Evolutionary conservation across 1,139 yeast species (phyloP), one percentile per base, ranked within the genome.

Genomic region (Saccharomyces hybrid): DNA sequence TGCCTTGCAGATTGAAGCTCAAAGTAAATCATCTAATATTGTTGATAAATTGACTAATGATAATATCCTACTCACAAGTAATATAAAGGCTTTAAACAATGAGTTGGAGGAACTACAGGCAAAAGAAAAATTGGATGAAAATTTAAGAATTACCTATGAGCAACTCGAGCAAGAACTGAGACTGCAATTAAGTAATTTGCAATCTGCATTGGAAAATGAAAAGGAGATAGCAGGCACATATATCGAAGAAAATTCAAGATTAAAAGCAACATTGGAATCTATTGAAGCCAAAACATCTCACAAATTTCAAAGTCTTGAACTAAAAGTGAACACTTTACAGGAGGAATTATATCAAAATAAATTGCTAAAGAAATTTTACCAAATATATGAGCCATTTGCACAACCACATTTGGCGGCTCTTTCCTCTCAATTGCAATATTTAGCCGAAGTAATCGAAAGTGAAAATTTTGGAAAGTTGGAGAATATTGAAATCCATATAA

Each of bases 81-180:
- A 20, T 16, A 16, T 38, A 4, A 38, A 38, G 11, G 23, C 25
- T 9, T 16, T 38, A 11, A 38, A 38, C 7, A 11, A 2, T 9
- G 25, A 38, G n/a, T 16, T 38, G 13, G 26, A 38, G 56, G 72
- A 85, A 44, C 83, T 79, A 52, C 83, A 83, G n/a, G 25, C 25
- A 54, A 67, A 86, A 25, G 82, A 79, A 56, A 81, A 78, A 48
- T 69, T 87, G 16, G 85, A 83, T 56, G 79, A 75, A 53, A 84
- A 84, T 58, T 71, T 88, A n/a, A 93, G 86, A 57, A 78, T 75
- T 13, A 75, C 74, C 50, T 87, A 82, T 57, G 57, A 68, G 0
- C 77, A 75, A n/a, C 75, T 82, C 0, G 89, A 84, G 59, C 62
- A 64, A n/a, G 85, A 83, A 51, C 72, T 84, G 26, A 69, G 73